Evolutionary conservation across 805 yeast genomes (phyloP), one percentile per base, ranked within the genome.

Genomic region (Millerozyma acaciae): DNA sequence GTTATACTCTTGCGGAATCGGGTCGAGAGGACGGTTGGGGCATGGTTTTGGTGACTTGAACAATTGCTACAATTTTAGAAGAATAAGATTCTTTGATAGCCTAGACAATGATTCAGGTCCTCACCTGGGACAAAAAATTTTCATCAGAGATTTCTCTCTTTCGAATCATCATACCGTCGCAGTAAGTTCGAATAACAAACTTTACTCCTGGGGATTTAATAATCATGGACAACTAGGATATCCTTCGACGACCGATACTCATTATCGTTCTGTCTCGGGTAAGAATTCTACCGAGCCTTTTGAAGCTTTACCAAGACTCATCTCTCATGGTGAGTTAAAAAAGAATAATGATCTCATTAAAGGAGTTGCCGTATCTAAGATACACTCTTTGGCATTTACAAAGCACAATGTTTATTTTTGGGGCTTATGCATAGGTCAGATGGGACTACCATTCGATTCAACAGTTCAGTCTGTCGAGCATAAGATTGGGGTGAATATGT

Each of bases 361-460:
- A 5, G 80, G 79, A 5, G 58, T 76, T 16, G 63, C 79, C 1
- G 78, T 83, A 13, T 84, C 95, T 3, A 76, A 71, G 29, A 67
- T 80, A 8, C 94, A 85, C 51, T 76, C 90, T 4, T 68, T 79
- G 13, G 84, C 75, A 0, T 80, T 67, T 39, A 60, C 78, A 0
- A 62, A 60, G 5, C 51, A 60, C 26, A 73, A 71, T 7, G 42
- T 82, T 1, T 73, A 60, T 39, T 55, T 76, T 23, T 86, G 95
- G 95, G 96, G 96, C 2, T 57, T 80, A 22, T 84, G 86, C 49
- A 60, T 76, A 21, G 96, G 96, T 0, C 95, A 86, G 53, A 76
- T 86, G 79, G 90, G 90, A 3, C 62, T 73, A 31, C 45, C 62
- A 9, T 29, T 49, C 5, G 38, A 30, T 9, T 25, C 30, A 3